Evolutionary conservation across 441 rosid species (phyloP).

Genomic region (Metrosideros polymorpha): DNA sequence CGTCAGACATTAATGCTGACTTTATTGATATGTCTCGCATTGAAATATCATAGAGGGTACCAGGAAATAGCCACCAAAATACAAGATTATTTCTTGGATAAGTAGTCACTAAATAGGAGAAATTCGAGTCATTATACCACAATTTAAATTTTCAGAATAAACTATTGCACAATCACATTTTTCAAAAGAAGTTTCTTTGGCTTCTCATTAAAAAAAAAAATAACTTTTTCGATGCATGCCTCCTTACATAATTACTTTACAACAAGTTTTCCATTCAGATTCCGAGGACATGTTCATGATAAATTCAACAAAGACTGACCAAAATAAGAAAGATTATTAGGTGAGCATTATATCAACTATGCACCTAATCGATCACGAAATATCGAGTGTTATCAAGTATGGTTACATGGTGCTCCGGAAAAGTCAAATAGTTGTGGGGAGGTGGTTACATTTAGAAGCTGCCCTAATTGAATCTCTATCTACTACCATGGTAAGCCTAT

Average conservation of each 20-base stretch:
- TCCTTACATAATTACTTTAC: background rate
- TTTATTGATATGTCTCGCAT: background rate
- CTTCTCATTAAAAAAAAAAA: too few relatives aligned
- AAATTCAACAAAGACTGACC: background rate
- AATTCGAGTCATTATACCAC: rapidly evolving
- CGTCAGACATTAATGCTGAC: background rate
- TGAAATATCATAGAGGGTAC: background rate
- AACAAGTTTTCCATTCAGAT: background rate
- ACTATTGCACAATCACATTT: too few relatives aligned
- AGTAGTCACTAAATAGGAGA: background rate
- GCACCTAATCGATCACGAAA: background rate
- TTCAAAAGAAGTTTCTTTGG: too few relatives aligned
- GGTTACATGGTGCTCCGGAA: background rate
- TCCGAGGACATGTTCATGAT: background rate
- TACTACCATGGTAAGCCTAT: background rate
- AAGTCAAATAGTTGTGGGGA: background rate
- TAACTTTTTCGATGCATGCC: background rate
- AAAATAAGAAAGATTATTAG: background rate
- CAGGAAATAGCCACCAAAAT: too few relatives aligned
- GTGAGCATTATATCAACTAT: too few relatives aligned
- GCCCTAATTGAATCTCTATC: background rate
- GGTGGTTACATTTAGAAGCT: background rate
- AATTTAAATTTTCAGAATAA: background rate
- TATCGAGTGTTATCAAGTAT: too few relatives aligned
- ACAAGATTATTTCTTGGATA: background rate